Conservation (phyloP, 768 basidiomycete species). For the Lactarius hatsudake region DNA sequence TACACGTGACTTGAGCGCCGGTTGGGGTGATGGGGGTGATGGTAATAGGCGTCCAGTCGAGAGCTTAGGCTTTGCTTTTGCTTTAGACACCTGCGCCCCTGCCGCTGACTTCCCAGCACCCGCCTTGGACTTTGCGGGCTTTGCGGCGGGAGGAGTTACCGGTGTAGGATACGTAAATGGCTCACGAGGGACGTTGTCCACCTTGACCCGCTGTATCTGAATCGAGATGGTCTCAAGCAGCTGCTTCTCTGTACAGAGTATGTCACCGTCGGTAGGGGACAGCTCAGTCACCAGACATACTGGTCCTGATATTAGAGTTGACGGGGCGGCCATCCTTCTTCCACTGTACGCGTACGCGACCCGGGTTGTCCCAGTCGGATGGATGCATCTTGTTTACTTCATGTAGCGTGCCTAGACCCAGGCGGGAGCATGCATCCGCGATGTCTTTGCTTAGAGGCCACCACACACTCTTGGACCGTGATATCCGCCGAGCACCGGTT, state of each 20-base stretch:
- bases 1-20: constrained; percentile 60
- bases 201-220: constrained; percentile 70
- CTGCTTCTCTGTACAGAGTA: constrained; percentile 54
- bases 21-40: constrained; percentile 72
- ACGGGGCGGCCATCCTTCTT: constrained; percentile 72
- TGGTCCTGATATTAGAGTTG: constrained; percentile 69
- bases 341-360: constrained; percentile 90
- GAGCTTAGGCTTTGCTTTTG: constrained; percentile 30
- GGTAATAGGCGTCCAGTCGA: constrained; percentile 47
- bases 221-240: constrained; percentile 70
- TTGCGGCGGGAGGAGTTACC: constrained; percentile 32
- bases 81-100: constrained; percentile 27
- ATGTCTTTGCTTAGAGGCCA: constrained; percentile 96
- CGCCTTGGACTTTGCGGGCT: constrained; percentile 32
- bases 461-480: constrained; percentile 79
- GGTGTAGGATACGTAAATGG: constrained; percentile 48
- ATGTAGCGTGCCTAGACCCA: constrained; percentile 80
- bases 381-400: constrained; percentile 92
- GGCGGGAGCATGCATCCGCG: constrained; percentile 70
- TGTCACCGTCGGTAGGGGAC: constrained; percentile 5
- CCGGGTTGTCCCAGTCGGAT: constrained; percentile 97
- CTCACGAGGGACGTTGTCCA: constrained; percentile 63
- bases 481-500: constrained; percentile 77
- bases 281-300: constrained; percentile 43
- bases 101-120: constrained; percentile 30